phyloP scores from a whole-genome alignment of 768 basidiomycete genomes.

The Tricholoma flavovirens region DNA sequence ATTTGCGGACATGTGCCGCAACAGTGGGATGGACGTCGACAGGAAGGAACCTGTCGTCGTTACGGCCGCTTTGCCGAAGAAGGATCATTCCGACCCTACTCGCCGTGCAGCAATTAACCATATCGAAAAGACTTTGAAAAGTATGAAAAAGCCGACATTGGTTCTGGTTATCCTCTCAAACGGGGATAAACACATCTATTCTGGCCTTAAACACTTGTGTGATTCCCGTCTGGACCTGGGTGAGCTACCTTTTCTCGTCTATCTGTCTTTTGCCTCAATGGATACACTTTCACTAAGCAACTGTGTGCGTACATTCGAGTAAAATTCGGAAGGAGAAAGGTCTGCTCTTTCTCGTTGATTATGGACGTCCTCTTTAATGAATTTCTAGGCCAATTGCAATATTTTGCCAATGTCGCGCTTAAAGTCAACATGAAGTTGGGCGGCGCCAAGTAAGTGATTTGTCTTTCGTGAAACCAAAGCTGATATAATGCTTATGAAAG shows the following conservation, averaged over 20 bases:
- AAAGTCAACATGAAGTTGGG: slow-evolving; percentile 84
- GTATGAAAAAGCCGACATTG: slow-evolving; percentile 46
- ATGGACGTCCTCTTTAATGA: slow-evolving; percentile 16
- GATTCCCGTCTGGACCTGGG: slow-evolving; percentile 60
- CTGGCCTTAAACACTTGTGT: slow-evolving; percentile 67
- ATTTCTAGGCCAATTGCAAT: slow-evolving; percentile 49
- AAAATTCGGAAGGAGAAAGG: slow-evolving; percentile 69
- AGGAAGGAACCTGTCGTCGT: slow-evolving; percentile 30
- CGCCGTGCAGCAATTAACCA: slow-evolving; percentile 41
- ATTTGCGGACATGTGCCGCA: slow-evolving; percentile 58
- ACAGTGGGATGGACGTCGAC: slow-evolving; percentile 54
- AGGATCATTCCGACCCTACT: slow-evolving; percentile 47
- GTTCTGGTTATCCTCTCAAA: slow-evolving; percentile 63
- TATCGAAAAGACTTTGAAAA: slow-evolving; percentile 38
- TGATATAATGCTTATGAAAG: slow-evolving; percentile 18
- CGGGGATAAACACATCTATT: slow-evolving; percentile 71
- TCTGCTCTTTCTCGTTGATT: slow-evolving; percentile 26
- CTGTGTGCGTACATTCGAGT: slow-evolving; percentile 66
- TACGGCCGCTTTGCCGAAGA: slow-evolving; percentile 44
- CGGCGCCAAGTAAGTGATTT: slow-evolving; percentile 56
- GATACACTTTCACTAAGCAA: slow-evolving; percentile 30
- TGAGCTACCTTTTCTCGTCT: slow-evolving; percentile 14
- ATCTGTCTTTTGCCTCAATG: not conserved
- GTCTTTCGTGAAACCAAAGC: not conserved
- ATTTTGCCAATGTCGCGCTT: slow-evolving; percentile 77